Conservation (phyloP, 441 rosid species). For the Erodium texanum region DNA sequence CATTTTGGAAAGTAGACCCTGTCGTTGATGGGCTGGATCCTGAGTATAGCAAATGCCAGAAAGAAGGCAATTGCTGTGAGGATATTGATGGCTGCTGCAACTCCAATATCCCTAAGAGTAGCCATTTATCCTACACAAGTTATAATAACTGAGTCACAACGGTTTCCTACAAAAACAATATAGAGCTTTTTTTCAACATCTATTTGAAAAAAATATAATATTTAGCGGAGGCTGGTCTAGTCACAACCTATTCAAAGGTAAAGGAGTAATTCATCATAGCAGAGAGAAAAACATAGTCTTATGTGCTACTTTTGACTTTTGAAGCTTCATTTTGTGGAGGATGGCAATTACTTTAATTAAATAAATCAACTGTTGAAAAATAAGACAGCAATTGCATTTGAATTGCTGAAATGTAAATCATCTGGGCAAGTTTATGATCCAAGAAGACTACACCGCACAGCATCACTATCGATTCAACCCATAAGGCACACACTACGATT, state of each 20-base stretch:
- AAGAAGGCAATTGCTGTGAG: constrained; percentile 63
- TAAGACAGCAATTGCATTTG: not conserved
- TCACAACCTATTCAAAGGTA: constrained; percentile 2
- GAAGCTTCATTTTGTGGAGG: not conserved
- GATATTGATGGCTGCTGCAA: constrained; percentile 70
- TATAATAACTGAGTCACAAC: not conserved
- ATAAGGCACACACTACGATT: no score
- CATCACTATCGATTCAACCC: no score
- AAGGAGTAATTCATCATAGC: not conserved
- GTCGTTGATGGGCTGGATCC: constrained; percentile 89
- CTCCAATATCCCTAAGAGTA: constrained; percentile 60
- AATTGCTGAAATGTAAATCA: not conserved
- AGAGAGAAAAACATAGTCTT: not conserved
- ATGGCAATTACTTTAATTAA: not conserved
- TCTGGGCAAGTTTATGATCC: no score
- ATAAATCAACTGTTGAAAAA: not conserved
- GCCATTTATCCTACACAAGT: constrained; percentile 56
- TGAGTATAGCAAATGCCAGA: constrained; percentile 59
- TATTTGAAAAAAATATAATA: not conserved
- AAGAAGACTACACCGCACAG: no score
- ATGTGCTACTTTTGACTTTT: not conserved
- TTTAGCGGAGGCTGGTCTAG: not conserved
- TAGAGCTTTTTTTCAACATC: not conserved
- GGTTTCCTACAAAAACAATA: not conserved
- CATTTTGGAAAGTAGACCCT: constrained; percentile 94